These are phyloP conservation scores for Pleurotus tuber-regium DNA, from an alignment of 768 basidiomycete genomes.

Conservation along the genomic window DNA sequence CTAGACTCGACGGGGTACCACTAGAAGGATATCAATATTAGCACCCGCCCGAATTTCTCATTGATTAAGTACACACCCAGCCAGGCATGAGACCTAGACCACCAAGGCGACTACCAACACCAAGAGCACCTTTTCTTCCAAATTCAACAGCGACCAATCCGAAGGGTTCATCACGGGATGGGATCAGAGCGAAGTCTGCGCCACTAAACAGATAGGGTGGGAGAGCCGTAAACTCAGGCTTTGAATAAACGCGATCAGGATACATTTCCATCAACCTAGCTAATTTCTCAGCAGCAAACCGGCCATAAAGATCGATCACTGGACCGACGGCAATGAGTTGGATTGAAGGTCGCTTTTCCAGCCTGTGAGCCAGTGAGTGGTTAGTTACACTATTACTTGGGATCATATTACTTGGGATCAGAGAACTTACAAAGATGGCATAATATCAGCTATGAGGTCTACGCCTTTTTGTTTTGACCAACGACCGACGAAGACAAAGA, in stretches of 20 bases:
- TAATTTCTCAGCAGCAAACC: slow-evolving; percentile 93
- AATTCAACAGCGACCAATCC: slow-evolving; percentile 96
- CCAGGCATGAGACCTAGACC: slow-evolving; percentile 97
- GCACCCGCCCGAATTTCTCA: background rate
- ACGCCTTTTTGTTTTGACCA: slow-evolving; percentile 99
- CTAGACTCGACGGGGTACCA: slow-evolving; percentile 98
- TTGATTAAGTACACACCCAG: slow-evolving; percentile 64
- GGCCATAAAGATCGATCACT: slow-evolving; percentile 93
- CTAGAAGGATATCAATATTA: slow-evolving; percentile 35
- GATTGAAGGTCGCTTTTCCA: slow-evolving; percentile 83
- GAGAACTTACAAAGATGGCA: slow-evolving; percentile 75
- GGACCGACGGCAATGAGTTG: slow-evolving; percentile 90
- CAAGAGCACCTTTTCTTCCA: slow-evolving; percentile 93
- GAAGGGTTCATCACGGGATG: slow-evolving; percentile 95
- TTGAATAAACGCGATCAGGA: slow-evolving; percentile 92
- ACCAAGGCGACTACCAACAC: slow-evolving; percentile 91
- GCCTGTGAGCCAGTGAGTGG: too few relatives aligned
- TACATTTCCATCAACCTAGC: slow-evolving; percentile 93
- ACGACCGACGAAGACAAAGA: slow-evolving; percentile 95
- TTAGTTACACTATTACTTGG: too few relatives aligned
- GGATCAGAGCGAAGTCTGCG: slow-evolving; percentile 93
- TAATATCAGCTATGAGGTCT: slow-evolving; percentile 94
- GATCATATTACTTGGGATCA: too few relatives aligned
- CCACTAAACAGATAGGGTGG: slow-evolving; percentile 94
- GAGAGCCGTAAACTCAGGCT: slow-evolving; percentile 92